Evolutionary conservation across 2,329 filamentous ascomycete genomes (phyloP).

Genomic region (Ophiobolus disseminans): DNA sequence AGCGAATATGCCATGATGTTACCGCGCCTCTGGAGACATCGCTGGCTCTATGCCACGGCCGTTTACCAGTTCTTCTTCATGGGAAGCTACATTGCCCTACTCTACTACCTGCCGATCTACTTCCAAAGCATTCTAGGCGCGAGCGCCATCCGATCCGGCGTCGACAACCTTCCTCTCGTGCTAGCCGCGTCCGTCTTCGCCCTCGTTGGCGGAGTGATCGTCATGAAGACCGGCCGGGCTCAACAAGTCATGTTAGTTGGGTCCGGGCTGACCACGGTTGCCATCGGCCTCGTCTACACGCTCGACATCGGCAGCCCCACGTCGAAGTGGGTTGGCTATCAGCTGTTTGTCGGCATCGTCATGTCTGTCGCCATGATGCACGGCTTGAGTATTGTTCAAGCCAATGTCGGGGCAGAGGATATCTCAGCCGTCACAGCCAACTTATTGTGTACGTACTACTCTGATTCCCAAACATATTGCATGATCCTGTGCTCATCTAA

Average conservation of each 20-base stretch:
- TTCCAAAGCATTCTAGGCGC: constrained; percentile 54
- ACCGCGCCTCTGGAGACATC: constrained; percentile 48
- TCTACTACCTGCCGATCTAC: constrained; percentile 59
- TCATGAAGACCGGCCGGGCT: constrained; percentile 44
- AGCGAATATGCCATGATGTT: constrained; percentile 53
- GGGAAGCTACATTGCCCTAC: constrained; percentile 46
- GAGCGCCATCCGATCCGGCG: constrained; percentile 47
- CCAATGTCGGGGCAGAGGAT: too few relatives aligned
- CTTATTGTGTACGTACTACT: too few relatives aligned
- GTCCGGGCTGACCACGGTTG: constrained; percentile 39
- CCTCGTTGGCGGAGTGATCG: constrained; percentile 40
- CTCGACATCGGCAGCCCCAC: constrained; percentile 46
- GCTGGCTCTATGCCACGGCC: constrained; percentile 44
- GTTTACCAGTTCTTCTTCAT: constrained; percentile 47
- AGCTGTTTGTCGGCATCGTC: constrained; percentile 45
- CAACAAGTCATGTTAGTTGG: constrained; percentile 43
- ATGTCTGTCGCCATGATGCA: constrained; percentile 47
- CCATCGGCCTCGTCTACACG: constrained; percentile 53
- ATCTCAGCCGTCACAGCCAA: too few relatives aligned
- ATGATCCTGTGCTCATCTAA: constrained; percentile 37
- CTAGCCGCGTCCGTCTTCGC: constrained; percentile 46
- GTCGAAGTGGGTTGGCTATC: constrained; percentile 56
- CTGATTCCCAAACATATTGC: too few relatives aligned
- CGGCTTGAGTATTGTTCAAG: too few relatives aligned
- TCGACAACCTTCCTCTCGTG: constrained; percentile 52